A percentile compares a stretch with the other conserved stretches of the same genome.
These are phyloP conservation scores for Penicillium riverlandense DNA, from an alignment of 495 filamentous ascomycete species.

Conservation along the genomic window DNA sequence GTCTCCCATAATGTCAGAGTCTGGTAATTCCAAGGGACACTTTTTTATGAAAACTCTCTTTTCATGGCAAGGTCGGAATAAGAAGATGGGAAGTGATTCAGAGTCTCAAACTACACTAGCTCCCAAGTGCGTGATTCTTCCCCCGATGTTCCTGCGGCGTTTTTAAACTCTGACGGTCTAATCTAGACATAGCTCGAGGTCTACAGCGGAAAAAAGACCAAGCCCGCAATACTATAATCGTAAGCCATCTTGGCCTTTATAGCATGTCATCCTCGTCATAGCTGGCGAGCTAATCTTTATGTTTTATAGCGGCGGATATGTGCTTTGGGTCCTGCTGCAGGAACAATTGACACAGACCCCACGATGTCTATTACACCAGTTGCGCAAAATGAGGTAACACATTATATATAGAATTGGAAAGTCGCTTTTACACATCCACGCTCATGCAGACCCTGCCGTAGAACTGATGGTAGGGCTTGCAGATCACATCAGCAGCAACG, in stretches of 20 bases:
- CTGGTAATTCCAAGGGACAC: not conserved
- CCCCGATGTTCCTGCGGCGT: not conserved
- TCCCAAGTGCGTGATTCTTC: slow-evolving; percentile 1
- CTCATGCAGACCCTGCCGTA: not conserved
- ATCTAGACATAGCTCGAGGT: not conserved
- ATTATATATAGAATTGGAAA: not conserved
- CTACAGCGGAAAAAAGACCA: not conserved
- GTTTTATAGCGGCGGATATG: slow-evolving; percentile 10
- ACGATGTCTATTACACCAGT: not conserved
- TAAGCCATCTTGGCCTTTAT: not conserved
- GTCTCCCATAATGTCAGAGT: not conserved
- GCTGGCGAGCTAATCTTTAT: not conserved
- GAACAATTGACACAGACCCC: slow-evolving; percentile 1
- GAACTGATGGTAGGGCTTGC: not conserved
- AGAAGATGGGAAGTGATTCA: slow-evolving; percentile 1
- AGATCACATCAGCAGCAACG: not conserved
- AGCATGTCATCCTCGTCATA: not conserved
- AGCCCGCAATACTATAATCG: not conserved
- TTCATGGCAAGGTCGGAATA: not conserved
- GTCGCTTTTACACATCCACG: not conserved
- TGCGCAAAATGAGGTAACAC: not conserved
- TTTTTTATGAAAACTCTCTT: slow-evolving; percentile 2
- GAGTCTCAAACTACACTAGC: slow-evolving; percentile 6
- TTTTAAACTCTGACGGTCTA: too few relatives aligned
- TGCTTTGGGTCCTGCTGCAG: slow-evolving; percentile 18